Conservation (phyloP, 495 filamentous ascomycete species). For the Recurvomyces mirabilis region DNA sequence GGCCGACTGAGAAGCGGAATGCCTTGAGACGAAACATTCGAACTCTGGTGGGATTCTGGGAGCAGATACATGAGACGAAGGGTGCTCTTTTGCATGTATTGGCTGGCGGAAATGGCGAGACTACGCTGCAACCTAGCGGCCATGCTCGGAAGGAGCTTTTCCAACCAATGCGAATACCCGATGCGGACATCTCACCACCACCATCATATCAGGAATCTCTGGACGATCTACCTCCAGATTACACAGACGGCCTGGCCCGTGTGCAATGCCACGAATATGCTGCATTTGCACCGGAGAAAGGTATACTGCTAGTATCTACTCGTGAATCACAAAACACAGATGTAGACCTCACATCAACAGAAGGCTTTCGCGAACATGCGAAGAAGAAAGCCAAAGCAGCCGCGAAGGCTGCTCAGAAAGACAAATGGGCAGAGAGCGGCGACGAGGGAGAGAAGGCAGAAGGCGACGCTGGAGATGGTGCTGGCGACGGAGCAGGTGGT, state of each 20-base stretch:
- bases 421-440: slow-evolving; percentile 25
- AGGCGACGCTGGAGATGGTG: slow-evolving; percentile 25
- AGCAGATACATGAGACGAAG: neutral
- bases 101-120: neutral
- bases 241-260: slow-evolving; percentile 26
- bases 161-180: neutral
- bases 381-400: slow-evolving; percentile 28
- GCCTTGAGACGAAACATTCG: slow-evolving; percentile 3
- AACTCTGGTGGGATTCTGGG: slow-evolving; percentile 11
- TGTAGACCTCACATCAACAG: slow-evolving; percentile 11
- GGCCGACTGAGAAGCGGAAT: slow-evolving; percentile 23
- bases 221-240: slow-evolving; percentile 27
- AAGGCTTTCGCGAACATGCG: slow-evolving; percentile 17
- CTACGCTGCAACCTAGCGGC: slow-evolving; percentile 5
- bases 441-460: slow-evolving; percentile 23
- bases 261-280: neutral
- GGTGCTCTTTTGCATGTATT: neutral
- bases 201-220: slow-evolving; percentile 27
- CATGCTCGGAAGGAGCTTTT: slow-evolving; percentile 5
- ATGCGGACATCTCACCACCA: slow-evolving; percentile 10
- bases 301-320: neutral
- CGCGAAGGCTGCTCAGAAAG: slow-evolving; percentile 10
- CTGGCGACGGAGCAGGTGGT: slow-evolving; percentile 13
- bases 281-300: neutral
- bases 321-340: neutral